A percentile compares a stretch with the other conserved stretches of the same genome.
phyloP scores from a whole-genome alignment of 495 filamentous ascomycete species.

The Xylaria scruposa region DNA sequence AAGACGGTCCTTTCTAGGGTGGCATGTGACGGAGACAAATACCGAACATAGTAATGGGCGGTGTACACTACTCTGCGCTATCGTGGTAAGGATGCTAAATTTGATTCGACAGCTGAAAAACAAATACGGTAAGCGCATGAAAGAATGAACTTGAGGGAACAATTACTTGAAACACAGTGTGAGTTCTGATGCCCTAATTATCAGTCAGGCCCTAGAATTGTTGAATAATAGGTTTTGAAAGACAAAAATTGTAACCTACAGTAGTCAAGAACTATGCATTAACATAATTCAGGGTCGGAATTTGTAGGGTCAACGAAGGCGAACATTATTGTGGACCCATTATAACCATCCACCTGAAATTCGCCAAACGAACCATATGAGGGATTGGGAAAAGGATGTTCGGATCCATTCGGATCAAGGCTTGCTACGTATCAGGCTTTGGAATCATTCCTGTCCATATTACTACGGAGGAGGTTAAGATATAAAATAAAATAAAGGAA shows the following conservation, averaged over 20 bases:
- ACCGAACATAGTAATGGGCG: conserved; percentile 12
- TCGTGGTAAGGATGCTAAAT: conserved; percentile 4
- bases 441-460: background rate
- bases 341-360: background rate
- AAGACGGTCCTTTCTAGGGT: background rate
- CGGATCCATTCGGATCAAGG: background rate
- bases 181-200: background rate
- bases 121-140: conserved; percentile 7
- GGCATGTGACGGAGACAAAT: background rate
- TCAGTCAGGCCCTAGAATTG: background rate
- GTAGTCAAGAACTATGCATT: background rate
- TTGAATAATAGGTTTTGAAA: background rate
- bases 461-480: background rate
- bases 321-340: background rate
- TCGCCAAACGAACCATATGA: background rate
- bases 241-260: background rate
- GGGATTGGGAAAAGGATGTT: background rate
- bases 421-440: background rate
- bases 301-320: background rate
- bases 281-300: background rate
- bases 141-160: background rate
- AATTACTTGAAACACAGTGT: background rate
- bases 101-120: background rate
- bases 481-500: background rate
- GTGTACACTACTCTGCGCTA: background rate